Evolutionary conservation across 257 asterid species (phyloP), one percentile per base, ranked within the genome.

Genomic region (Capsicum baccatum): DNA sequence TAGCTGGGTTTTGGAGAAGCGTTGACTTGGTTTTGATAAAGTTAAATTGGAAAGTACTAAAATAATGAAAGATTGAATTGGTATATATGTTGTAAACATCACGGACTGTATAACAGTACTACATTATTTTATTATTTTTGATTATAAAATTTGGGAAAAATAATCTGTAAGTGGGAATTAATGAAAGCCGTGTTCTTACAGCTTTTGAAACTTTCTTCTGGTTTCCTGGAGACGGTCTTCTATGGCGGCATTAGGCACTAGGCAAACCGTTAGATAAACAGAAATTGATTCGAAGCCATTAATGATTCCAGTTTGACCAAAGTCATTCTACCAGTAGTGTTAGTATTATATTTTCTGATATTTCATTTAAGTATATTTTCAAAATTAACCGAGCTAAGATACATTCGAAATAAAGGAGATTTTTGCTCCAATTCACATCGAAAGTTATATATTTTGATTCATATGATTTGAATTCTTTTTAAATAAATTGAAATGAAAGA

Each of bases 21-120:
- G 81, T 85, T 85, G 87, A 85, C 82, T 80, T 13, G 2, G 81
- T 37, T 64, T 0, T 17, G 66, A 37, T 83, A 15, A 52, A 76
- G 54, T 6, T 70, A 42, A 55, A 42, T 13, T 50, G 83, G 37
- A 80, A 37, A 80, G 14, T 17, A 39, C 10, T 17, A 55, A 8
- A 57, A 47, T 44, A 71, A 44, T 17, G 57, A 48, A 64, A 48
- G 19, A 80, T 58, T 78, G 82, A 78, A 17, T 52, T 26, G 52
- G 7, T 54, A 14, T 54, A 44, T 48, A 48, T 48, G 80, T 48
- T 74, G 80, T 50, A 13, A 35, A 68, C 13, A 68, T 10, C 16
- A 0, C 39, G 8, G 50, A 55, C 19, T 33, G 78, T 35, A 69
- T 26, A 26, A 26, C 33, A 26, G 33, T 26, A 26, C 33, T 26